Evolutionary conservation across 2,329 filamentous ascomycete genomes (phyloP).

Genomic region (Elsinoe batatas): DNA sequence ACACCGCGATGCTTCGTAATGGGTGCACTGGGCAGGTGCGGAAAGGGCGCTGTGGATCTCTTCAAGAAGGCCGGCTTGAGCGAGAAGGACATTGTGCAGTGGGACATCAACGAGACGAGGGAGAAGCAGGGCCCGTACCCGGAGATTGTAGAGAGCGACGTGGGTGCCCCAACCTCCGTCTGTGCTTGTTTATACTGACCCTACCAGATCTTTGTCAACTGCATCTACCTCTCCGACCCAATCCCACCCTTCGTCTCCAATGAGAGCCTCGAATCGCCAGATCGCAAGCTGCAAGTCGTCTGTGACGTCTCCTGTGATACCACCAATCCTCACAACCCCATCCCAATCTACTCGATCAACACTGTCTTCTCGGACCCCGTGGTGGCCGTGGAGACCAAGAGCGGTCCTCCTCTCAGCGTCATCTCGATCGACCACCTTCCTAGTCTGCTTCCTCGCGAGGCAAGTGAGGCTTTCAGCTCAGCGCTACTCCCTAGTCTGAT

Average conservation of each 20-base stretch:
- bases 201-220: slow-evolving; percentile 57
- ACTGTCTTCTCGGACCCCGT: slow-evolving; percentile 87
- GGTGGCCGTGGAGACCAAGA: slow-evolving; percentile 56
- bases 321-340: slow-evolving; percentile 60
- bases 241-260: slow-evolving; percentile 74
- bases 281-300: slow-evolving; percentile 57
- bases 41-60: slow-evolving; percentile 72
- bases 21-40: slow-evolving; percentile 67
- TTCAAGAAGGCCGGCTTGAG: slow-evolving; percentile 65
- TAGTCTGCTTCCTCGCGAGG: slow-evolving; percentile 73
- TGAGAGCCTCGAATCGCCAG: slow-evolving; percentile 55
- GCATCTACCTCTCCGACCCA: slow-evolving; percentile 72
- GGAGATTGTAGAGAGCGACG: slow-evolving; percentile 33
- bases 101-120: slow-evolving; percentile 73
- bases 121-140: slow-evolving; percentile 41
- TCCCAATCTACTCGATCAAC: slow-evolving; percentile 74
- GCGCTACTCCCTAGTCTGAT: slow-evolving; percentile 70
- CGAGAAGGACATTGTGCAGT: slow-evolving; percentile 57
- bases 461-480: slow-evolving; percentile 73
- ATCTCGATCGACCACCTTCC: slow-evolving; percentile 85
- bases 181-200: slow-evolving; percentile 63
- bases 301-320: slow-evolving; percentile 72
- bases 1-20: slow-evolving; percentile 72
- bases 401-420: slow-evolving; percentile 57
- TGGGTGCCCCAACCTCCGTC: slow-evolving; percentile 14